Percentiles rank a stretch among this genome's conserved stretches.
These are phyloP conservation scores for Boletales sp. DNA, from an alignment of 768 basidiomycete genomes.

Conservation along the genomic window DNA sequence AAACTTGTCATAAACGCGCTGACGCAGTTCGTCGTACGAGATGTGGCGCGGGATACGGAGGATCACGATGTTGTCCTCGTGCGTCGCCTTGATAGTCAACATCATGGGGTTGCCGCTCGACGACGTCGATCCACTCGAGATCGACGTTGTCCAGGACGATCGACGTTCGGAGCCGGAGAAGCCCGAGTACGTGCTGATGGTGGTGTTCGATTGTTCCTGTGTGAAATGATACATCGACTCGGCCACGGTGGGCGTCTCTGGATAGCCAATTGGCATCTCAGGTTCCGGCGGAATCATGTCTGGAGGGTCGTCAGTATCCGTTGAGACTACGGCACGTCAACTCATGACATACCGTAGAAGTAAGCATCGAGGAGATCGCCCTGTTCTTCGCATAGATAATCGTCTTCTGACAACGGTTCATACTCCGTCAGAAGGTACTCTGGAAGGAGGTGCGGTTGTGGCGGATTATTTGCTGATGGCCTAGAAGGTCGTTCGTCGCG, in stretches of 20 bases:
- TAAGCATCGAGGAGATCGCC: constrained; percentile 43
- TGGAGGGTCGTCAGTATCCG: constrained; percentile 10
- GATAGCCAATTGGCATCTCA: constrained; percentile 8
- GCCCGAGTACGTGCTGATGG: constrained; percentile 3
- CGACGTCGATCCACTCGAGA: constrained; percentile 37
- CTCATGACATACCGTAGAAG: constrained; percentile 33
- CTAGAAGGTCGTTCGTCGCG: constrained; percentile 22
- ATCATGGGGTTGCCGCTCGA: constrained; percentile 22
- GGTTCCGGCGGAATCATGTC: constrained; percentile 21
- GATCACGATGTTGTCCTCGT: constrained; percentile 58
- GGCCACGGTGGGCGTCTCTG: constrained; percentile 21
- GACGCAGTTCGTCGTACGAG: constrained; percentile 51
- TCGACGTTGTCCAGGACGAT: constrained; percentile 29
- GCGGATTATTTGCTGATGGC: constrained; percentile 7
- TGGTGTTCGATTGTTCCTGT: constrained; percentile 4
- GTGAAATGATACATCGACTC: constrained; percentile 7
- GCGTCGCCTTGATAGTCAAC: constrained; percentile 62
- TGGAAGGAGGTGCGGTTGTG: constrained; percentile 12
- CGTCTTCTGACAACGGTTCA: constrained; percentile 23
- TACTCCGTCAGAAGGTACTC: constrained; percentile 17
- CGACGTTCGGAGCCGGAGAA: constrained; percentile 21
- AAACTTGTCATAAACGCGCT: constrained; percentile 63
- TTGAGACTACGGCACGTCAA: neutral
- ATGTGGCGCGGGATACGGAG: constrained; percentile 50
- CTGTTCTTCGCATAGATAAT: constrained; percentile 20